Evolutionary conservation across 805 yeast species (phyloP).

Genomic region (Teunomyces gatunensis): DNA sequence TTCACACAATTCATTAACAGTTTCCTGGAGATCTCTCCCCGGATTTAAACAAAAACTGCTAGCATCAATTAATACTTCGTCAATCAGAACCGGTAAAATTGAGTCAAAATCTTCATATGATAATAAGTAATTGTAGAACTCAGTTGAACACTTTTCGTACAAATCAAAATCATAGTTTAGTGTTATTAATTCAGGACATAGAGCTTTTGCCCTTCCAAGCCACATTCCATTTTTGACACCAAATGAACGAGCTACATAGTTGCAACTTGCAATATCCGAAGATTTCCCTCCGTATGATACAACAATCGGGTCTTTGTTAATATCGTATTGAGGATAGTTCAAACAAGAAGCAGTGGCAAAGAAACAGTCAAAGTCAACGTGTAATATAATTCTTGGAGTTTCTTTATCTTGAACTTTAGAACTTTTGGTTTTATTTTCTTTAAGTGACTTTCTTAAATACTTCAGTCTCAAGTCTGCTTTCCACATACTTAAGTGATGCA

Average conservation of each 20-base stretch:
- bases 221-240: constrained; percentile 93
- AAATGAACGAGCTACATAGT: constrained; percentile 74
- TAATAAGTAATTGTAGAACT: constrained; percentile 60
- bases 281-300: constrained; percentile 59
- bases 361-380: constrained; percentile 91
- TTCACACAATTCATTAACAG: constrained; percentile 22
- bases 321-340: constrained; percentile 51
- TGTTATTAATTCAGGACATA: constrained; percentile 65
- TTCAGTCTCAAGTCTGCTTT: constrained; percentile 67
- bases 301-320: constrained; percentile 51
- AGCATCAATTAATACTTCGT: constrained; percentile 82
- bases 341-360: constrained; percentile 83
- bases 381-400: constrained; percentile 48
- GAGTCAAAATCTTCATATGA: constrained; percentile 41
- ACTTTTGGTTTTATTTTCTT: constrained; percentile 10
- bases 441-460: constrained; percentile 51
- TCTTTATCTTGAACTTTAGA: neutral
- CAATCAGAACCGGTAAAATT: constrained; percentile 82
- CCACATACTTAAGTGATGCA: constrained; percentile 89
- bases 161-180: constrained; percentile 72
- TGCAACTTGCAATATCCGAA: constrained; percentile 89
- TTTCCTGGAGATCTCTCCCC: constrained; percentile 7
- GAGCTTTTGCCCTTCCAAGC: constrained; percentile 60
- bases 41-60: constrained; percentile 24
- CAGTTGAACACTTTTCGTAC: constrained; percentile 64